These are phyloP conservation scores for Syzygium grande DNA, from an alignment of 345 rosid species.

Conservation along the genomic window DNA sequence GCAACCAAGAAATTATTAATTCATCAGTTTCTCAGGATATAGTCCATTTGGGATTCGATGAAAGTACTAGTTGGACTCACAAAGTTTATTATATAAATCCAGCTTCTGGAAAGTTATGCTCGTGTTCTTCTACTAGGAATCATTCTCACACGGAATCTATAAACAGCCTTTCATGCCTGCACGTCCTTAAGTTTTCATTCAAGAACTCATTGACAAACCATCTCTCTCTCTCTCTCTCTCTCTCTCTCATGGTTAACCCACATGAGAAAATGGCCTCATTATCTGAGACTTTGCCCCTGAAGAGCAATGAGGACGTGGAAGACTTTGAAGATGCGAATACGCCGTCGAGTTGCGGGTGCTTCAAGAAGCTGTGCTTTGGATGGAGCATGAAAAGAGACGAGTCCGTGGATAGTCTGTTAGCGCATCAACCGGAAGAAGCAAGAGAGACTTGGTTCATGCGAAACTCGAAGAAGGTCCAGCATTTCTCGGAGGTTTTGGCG, in stretches of 20 bases:
- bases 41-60: background rate
- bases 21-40: background rate
- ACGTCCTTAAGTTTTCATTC: background rate
- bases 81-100: background rate
- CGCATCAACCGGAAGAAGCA: constrained; percentile 1
- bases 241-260: background rate
- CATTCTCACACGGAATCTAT: background rate
- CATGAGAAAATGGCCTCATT: background rate
- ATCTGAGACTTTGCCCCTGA: background rate
- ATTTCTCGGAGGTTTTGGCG: constrained; percentile 40
- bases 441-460: constrained; percentile 23
- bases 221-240: background rate
- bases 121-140: background rate
- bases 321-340: constrained; percentile 18
- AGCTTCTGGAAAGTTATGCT: background rate
- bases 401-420: background rate
- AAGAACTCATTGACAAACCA: background rate
- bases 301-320: background rate
- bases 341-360: constrained; percentile 28
- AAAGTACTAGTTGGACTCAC: background rate
- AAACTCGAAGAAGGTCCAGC: constrained; percentile 26
- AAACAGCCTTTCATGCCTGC: background rate
- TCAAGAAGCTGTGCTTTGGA: constrained; percentile 5
- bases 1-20: background rate
- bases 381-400: constrained; percentile 8